phyloP scores from a whole-genome alignment of 768 basidiomycete genomes.

The Mycena olivaceomarginata region DNA sequence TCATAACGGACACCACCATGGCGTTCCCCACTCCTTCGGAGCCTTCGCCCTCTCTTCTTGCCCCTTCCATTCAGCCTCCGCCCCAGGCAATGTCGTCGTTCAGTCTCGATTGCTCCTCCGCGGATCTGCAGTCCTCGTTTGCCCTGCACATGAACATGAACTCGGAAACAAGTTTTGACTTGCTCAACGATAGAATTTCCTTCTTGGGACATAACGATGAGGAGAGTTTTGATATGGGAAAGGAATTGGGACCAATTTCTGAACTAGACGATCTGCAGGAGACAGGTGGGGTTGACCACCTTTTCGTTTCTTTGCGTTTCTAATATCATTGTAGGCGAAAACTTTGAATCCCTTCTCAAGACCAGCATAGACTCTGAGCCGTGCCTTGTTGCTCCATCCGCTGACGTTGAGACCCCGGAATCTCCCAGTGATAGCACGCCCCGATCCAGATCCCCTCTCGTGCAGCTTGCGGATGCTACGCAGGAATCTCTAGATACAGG shows the following conservation, averaged over 20 bases:
- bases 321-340: slow-evolving; percentile 5
- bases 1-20: slow-evolving; percentile 43
- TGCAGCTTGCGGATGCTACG: background rate
- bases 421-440: background rate
- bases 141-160: slow-evolving; percentile 67
- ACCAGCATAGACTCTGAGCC: background rate
- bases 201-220: slow-evolving; percentile 65
- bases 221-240: slow-evolving; percentile 61
- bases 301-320: background rate
- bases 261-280: slow-evolving; percentile 13
- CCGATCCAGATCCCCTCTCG: slow-evolving; percentile 4
- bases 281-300: slow-evolving; percentile 7
- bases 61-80: slow-evolving; percentile 46
- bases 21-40: slow-evolving; percentile 44
- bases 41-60: slow-evolving; percentile 47
- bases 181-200: slow-evolving; percentile 72
- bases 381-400: background rate
- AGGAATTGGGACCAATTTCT: slow-evolving; percentile 14
- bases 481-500: slow-evolving; percentile 20
- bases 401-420: background rate
- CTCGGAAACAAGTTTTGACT: slow-evolving; percentile 68
- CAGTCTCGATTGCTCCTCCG: slow-evolving; percentile 61
- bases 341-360: background rate
- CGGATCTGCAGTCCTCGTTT: slow-evolving; percentile 70
- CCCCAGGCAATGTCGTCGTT: slow-evolving; percentile 33